Conservation (phyloP, 116 monocot genomes). For the Papilionanthe hybrid region DNA sequence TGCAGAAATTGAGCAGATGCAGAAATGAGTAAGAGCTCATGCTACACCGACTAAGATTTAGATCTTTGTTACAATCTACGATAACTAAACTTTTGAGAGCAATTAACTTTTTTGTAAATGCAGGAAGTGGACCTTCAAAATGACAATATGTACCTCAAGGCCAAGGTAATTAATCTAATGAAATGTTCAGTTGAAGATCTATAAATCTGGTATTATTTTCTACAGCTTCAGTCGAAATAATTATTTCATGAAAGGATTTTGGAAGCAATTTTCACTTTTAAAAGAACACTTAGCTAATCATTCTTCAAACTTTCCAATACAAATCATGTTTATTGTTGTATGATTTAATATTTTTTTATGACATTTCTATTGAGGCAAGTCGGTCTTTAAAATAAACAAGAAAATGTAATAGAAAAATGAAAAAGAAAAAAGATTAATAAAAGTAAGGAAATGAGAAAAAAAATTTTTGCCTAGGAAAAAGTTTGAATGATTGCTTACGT, state of each 20-base stretch:
- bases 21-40: slow-evolving; percentile 45
- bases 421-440: neutral
- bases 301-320: neutral
- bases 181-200: neutral
- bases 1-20: slow-evolving; percentile 72
- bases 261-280: neutral
- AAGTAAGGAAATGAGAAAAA: too few species aligned
- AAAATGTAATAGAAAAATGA: neutral
- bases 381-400: neutral
- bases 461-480: too few species aligned
- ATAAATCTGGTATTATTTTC: neutral
- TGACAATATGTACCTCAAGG: slow-evolving; percentile 71
- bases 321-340: neutral
- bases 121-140: slow-evolving; percentile 84
- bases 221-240: neutral
- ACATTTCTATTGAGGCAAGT: neutral
- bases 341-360: neutral
- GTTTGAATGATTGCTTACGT: too few species aligned
- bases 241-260: neutral
- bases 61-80: neutral
- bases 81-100: neutral
- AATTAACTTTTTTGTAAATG: neutral
- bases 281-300: neutral
- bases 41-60: neutral
- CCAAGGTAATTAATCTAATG: slow-evolving; percentile 51